A percentile compares a stretch with the other conserved stretches of the same genome.
Evolutionary conservation across 805 yeast genomes (phyloP).

Genomic region (Ascoidea rubescens): DNA sequence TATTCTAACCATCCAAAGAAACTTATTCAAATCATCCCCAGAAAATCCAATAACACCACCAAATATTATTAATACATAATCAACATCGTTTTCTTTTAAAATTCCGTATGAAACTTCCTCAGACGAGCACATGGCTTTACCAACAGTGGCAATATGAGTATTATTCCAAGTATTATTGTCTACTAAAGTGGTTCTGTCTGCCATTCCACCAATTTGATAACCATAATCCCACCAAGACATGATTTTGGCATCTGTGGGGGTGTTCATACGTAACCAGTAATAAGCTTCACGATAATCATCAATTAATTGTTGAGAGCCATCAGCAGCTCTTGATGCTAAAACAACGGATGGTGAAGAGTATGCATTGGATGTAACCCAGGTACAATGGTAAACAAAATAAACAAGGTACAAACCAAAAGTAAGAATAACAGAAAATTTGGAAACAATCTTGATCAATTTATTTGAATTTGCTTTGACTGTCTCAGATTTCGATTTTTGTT

Average conservation of each 20-base stretch:
- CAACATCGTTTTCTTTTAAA: slow-evolving; percentile 84
- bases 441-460: slow-evolving; percentile 20
- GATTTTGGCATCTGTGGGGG: slow-evolving; percentile 88
- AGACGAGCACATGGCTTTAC: slow-evolving; percentile 88
- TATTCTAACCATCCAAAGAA: slow-evolving; percentile 97
- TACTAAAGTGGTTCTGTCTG: slow-evolving; percentile 94
- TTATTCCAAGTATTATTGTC: slow-evolving; percentile 99
- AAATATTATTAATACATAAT: slow-evolving; percentile 82
- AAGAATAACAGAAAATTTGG: slow-evolving; percentile 49
- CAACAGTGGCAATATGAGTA: slow-evolving; percentile 98
- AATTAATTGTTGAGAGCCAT: slow-evolving; percentile 73
- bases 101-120: slow-evolving; percentile 86
- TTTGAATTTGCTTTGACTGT: neutral
- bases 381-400: slow-evolving; percentile 84
- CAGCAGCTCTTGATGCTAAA: slow-evolving; percentile 67
- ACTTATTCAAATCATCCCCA: slow-evolving; percentile 94
- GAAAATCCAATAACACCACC: slow-evolving; percentile 91
- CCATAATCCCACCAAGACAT: slow-evolving; percentile 99
- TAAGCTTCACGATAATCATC: slow-evolving; percentile 99
- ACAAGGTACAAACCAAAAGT: slow-evolving; percentile 63
- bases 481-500: neutral
- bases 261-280: slow-evolving; percentile 97
- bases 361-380: slow-evolving; percentile 93
- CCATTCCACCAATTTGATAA: slow-evolving; percentile 99
- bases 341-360: slow-evolving; percentile 98